These are phyloP conservation scores for Leucocoprinus birnbaumii DNA, from an alignment of 768 basidiomycete genomes.

Conservation along the genomic window DNA sequence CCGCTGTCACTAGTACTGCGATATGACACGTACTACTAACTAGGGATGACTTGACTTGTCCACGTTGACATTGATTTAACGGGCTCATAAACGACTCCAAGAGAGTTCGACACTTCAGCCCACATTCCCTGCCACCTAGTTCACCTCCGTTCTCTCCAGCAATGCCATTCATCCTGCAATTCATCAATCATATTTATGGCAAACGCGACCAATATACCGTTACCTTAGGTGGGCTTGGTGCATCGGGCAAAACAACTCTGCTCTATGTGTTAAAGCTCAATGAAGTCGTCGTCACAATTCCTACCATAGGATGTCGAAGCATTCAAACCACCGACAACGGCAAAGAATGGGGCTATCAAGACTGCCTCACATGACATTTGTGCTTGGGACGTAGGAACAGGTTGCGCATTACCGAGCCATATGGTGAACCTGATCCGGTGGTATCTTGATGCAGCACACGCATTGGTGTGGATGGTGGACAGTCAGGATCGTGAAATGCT, in stretches of 20 bases:
- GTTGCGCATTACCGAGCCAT: constrained; percentile 42
- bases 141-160: background rate
- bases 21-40: too few relatives aligned
- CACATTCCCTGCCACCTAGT: too few relatives aligned
- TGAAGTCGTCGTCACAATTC: constrained; percentile 34
- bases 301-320: constrained; percentile 55
- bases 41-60: too few relatives aligned
- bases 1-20: too few relatives aligned
- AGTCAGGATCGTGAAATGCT: constrained; percentile 47
- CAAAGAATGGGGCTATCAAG: background rate
- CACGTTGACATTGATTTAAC: too few relatives aligned
- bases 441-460: constrained; percentile 36
- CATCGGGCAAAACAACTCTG: constrained; percentile 44
- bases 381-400: constrained; percentile 62
- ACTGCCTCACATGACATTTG: constrained; percentile 24
- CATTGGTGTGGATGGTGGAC: constrained; percentile 65
- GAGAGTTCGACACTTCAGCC: too few relatives aligned
- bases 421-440: constrained; percentile 28
- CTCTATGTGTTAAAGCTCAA: constrained; percentile 40
- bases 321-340: constrained; percentile 26
- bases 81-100: too few relatives aligned
- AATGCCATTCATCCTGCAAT: constrained; percentile 19
- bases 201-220: constrained; percentile 15
- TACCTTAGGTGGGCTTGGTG: constrained; percentile 34
- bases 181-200: constrained; percentile 28